Base-by-base conservation (phyloP, 2,329 filamentous ascomycete species). In the Trichoderma semiorbis region DNA sequence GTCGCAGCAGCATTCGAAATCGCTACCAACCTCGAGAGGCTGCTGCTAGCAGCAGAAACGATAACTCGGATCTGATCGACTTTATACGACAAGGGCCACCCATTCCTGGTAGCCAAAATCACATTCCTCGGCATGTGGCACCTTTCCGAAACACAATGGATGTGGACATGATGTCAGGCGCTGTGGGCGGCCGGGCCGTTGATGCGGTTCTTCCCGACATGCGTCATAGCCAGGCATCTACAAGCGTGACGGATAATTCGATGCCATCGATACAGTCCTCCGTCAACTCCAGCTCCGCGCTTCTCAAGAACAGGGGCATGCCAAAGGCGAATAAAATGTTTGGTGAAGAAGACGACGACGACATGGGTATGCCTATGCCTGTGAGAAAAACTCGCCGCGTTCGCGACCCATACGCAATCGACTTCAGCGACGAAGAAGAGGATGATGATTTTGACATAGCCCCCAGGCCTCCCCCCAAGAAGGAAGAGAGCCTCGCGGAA, bases 371-470 rank as follows among this genome's bases (percentile, higher is more conserved):
- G 64, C 64, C 36, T 12, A 86, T 90, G 78, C 91, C 93, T 6
- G 88, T 89, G 76, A 89, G 92, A 69, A 97, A 93, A 78, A 93
- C 91, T 58, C 89, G 91, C 60, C 90, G 93, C 32, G 89, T 94
- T 66, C 92, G 89, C 71, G 96, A 99, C 77, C 96, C 95, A 0
- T 98, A 98, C 75, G 93, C 94, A n/a, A 93, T 98, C 74, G 95
- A 98, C 78, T 85, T 90, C 34, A 92, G 91, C 76, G 91, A 93
- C 89, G 90, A 90, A 5, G 85, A 90, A 10, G 86, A 90, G 2
- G 84, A 79, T 5, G 84, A 79, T 5, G 77, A 88, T 21, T 86
- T 90, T 7, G 83, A 77, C 26, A 73, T 89, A 34, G 77, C 80
- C 47, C 76, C 83, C 78, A 78, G 82, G 71, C 75, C 78, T 30